A percentile compares a stretch with the other conserved stretches of the same genome.
Conservation (phyloP, 352 stramenopile genomes). For the Phytophthora melonis region DNA sequence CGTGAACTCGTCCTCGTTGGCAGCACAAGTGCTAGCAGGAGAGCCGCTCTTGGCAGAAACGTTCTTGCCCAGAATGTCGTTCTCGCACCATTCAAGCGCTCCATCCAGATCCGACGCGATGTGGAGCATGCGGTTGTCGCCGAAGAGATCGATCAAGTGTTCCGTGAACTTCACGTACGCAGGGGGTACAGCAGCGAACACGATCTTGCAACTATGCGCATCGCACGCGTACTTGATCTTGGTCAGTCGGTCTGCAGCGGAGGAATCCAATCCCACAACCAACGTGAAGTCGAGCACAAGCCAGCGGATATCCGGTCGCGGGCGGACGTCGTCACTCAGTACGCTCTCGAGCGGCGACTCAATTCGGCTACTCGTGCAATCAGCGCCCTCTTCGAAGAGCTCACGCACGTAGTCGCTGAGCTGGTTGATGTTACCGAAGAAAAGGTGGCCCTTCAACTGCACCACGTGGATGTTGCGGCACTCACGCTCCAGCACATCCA, state of each 20-base stretch:
- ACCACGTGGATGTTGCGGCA: constrained; percentile 85
- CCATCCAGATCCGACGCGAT: constrained; percentile 71
- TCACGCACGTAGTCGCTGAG: constrained; percentile 90
- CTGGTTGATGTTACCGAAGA: constrained; percentile 93
- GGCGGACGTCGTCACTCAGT: constrained; percentile 29
- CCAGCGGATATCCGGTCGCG: constrained; percentile 49
- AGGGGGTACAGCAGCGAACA: constrained; percentile 73
- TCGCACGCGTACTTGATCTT: constrained; percentile 87
- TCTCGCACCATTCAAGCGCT: constrained; percentile 78
- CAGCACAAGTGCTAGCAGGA: constrained; percentile 26
- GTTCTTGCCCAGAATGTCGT: constrained; percentile 63
- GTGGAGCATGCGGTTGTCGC: constrained; percentile 57
- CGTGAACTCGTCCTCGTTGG: constrained; percentile 60
- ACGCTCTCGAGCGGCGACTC: constrained; percentile 28
- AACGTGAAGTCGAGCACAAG: constrained; percentile 94
- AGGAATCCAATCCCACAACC: constrained; percentile 92
- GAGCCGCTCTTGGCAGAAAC: constrained; percentile 23
- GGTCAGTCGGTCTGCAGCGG: constrained; percentile 75
- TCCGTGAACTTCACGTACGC: constrained; percentile 71
- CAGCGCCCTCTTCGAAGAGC: constrained; percentile 57
- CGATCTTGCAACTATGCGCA: constrained; percentile 66
- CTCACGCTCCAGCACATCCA: constrained; percentile 82
- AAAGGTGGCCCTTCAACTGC: constrained; percentile 83
- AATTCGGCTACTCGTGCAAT: constrained; percentile 9
- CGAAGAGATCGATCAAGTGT: constrained; percentile 67